Base-by-base conservation (phyloP, 352 stramenopile species). In the Phytophthora quininea region DNA sequence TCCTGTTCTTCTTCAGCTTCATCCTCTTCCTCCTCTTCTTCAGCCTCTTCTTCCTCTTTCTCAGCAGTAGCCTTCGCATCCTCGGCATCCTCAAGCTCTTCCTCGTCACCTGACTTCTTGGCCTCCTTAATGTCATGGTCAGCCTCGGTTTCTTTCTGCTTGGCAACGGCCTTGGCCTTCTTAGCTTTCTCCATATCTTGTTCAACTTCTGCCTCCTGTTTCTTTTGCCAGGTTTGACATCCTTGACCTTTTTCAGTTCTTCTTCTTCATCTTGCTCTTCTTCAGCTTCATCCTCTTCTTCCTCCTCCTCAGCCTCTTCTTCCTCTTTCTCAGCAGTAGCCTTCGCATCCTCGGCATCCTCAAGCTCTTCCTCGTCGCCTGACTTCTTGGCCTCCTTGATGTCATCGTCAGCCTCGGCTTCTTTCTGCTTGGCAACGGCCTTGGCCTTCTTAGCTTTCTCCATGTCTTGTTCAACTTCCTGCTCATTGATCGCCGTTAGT, bases 381-480 rank as follows among this genome's bases (percentile, higher is more conserved):
- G 49, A 40, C 45, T 62, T 43, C 40, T 73, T 49, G 12, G 64
- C 69, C 1, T 78, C 69, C 11, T 64, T 48, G 10, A 78, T 57
- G 4, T 77, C 73, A 10, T 64, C 56, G 6, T 74, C 64, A 24
- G 73, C 73, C 45, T 73, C 73, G 15, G 58, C 53, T 35, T 71
- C 52, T 37, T 72, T 68, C 31, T 76, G 32, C 45, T 76, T 24
- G n/a, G 69, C 65, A 2, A 38, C 58, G 9, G 49, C 42, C 35
- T 73, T 58, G 4, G 55, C 59, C 50, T 71, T 68, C n/a, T 73
- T 30, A 10, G 63, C 62, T 37, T 52, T 40, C 14, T 78, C 54
- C 51, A 76, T 64, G 27, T 77, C 69, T 4, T 73, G 47, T 38
- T 78, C 65, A 37, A 80, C 48, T 19, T 69, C 51, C 3, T 64